Evolutionary conservation across 305 asterid genomes (phyloP), one percentile per base, ranked within the genome.

Genomic region (Solanum chacoense): DNA sequence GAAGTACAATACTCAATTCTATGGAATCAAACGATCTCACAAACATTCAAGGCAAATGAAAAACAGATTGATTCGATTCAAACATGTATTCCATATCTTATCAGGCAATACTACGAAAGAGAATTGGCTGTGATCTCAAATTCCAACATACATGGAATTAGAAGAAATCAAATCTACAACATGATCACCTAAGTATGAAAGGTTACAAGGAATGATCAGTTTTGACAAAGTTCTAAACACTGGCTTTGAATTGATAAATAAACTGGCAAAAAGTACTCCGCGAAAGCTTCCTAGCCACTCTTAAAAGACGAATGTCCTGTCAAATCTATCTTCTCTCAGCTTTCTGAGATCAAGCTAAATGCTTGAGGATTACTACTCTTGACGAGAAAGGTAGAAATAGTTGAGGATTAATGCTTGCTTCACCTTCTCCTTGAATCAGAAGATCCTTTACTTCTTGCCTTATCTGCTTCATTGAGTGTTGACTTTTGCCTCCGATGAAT

Each of bases 401-500:
- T 55, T 31, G 87, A 83, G 87, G 73, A 50, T 50, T 29, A 45
- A 3, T 50, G 13, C 75, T 84, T 31, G 75, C 32, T 84, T 84
- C 35, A 84, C 10, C 87, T 84, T 72, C 75, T 84, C 34, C 87
- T 84, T 22, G 94, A 87, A 59, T 93, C 96, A 69, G 81, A 92
- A 50, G 94, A 88, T 81, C 88, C 90, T 94, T 92, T 93, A 35
- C 36, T 90, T 89, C 93, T 94, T 40, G 91, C 92, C 88, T 93
- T 93, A 72, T 93, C 96, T 42, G 84, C 89, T 88, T 92, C 94
- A 55, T 93, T 92, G 24, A 87, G 87, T n/a, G 86, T 87, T 71
- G 90, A 90, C 93, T 93, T 97, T 85, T 88, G 94, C 94, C 94
- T 94, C 85, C 98, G 91, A 79, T 89, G 93, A 89, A 96, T 93